Base-by-base conservation (phyloP, 2,329 filamentous ascomycete genomes). In the Colletotrichum gloeosporioides region DNA sequence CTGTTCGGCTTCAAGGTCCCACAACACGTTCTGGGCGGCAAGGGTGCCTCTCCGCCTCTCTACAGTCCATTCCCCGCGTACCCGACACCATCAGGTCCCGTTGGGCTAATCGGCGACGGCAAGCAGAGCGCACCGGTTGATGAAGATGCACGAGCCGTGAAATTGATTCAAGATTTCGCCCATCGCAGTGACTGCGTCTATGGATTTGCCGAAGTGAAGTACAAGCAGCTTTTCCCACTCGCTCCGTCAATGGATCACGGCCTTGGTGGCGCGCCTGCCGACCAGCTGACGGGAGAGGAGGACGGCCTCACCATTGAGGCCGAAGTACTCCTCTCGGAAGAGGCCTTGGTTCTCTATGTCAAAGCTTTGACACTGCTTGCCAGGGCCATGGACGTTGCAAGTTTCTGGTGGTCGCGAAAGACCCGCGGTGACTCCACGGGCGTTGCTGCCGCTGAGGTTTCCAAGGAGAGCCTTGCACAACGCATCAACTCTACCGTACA, bases 201-300 rank as follows among this genome's bases (percentile, higher is more conserved):
- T 83, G 96, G 96, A 4, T 99, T 99, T 85, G 97, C 97, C 8
- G 96, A 99, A 86, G 96, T 99, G 82, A 99, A 99, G 85, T 98
- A 98, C 86, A 97, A 98, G 85, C 97, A 99, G 84, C 90, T 99
- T n/a, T 92, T 98, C 66, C 97, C 97, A 4, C 87, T 97, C 61
- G 93, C 95, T 2, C 97, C 96, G 2, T 96, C 95, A 0, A 91
- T 90, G 79, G 92, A 95, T 65, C 92, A 94, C 79, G 92, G 92
- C 8, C 89, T 95, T 6, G 93, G 93, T 8, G 92, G 93, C 16
- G 84, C 90, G n/a, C 86, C 87, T 6, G 82, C 87, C 10, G 92
- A 93, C 6, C 88, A 90, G 80, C 82, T 89, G 78, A 84, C 86
- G 13, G 82, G 85, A 15, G 90, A 92, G 13, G 94, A 96, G 18